phyloP scores from a whole-genome alignment of 2,329 filamentous ascomycete genomes.

The Dothistroma septosporum region DNA sequence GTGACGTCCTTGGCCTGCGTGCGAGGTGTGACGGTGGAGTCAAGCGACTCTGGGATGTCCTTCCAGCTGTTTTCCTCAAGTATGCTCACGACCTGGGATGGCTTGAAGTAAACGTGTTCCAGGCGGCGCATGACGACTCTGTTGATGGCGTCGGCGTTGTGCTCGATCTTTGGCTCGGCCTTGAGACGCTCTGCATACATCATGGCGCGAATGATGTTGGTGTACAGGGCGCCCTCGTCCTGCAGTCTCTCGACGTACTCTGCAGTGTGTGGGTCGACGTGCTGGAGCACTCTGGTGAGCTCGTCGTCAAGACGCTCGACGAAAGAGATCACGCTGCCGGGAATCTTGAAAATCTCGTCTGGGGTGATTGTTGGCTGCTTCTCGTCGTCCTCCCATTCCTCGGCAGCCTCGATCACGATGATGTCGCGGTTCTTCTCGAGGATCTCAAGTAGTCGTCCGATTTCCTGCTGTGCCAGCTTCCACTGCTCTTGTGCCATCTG shows the following conservation, averaged over 20 bases:
- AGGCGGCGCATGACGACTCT: slow-evolving; percentile 87
- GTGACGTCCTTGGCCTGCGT: slow-evolving; percentile 63
- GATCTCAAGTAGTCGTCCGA: slow-evolving; percentile 69
- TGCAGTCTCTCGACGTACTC: slow-evolving; percentile 95
- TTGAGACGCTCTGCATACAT: slow-evolving; percentile 82
- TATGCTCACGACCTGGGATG: slow-evolving; percentile 84
- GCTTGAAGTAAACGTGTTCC: slow-evolving; percentile 99
- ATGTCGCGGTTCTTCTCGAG: slow-evolving; percentile 76
- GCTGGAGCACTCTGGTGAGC: slow-evolving; percentile 92
- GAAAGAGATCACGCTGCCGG: slow-evolving; percentile 90
- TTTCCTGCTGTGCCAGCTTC: slow-evolving; percentile 89
- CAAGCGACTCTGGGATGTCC: slow-evolving; percentile 61
- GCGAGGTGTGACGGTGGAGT: slow-evolving; percentile 79
- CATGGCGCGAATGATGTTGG: slow-evolving; percentile 80
- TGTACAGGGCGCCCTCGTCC: slow-evolving; percentile 87
- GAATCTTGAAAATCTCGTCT: slow-evolving; percentile 81
- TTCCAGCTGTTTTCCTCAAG: slow-evolving; percentile 95
- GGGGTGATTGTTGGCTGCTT: slow-evolving; percentile 72
- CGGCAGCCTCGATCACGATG: slow-evolving; percentile 76
- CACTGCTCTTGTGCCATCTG: slow-evolving; percentile 96
- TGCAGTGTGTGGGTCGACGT: slow-evolving; percentile 95
- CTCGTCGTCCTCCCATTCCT: slow-evolving; percentile 99
- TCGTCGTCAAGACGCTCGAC: slow-evolving; percentile 95
- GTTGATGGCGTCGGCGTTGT: slow-evolving; percentile 83
- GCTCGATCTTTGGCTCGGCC: slow-evolving; percentile 65